Evolutionary conservation across 2,329 filamentous ascomycete genomes (phyloP), one percentile per base, ranked within the genome.

Genomic region (Cordyceps pruinosa): DNA sequence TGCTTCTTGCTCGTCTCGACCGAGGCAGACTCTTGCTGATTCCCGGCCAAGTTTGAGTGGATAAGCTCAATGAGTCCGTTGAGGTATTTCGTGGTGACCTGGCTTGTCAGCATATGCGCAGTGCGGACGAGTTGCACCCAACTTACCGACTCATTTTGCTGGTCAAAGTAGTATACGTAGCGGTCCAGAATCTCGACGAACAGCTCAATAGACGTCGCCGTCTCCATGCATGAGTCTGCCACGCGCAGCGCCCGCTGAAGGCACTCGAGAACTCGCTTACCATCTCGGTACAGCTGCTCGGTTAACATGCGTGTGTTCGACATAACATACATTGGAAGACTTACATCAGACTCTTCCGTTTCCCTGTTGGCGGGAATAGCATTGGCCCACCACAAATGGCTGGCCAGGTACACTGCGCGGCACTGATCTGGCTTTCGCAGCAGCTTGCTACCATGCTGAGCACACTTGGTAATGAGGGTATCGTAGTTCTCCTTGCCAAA

Each of bases 141-240:
- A 68, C 80, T 68, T 70, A 83, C 94, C 63, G 92, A 92, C 75
- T 99, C 94, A 73, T 99, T 99, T 70, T 96, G 90, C 72, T 99
- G 93, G 72, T 99, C 94, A 75, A 97, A 99, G 77, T 97, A 99
- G 73, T 99, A 99, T 54, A 97, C 92, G 70, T 99, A 99, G 72
- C 94, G 86, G 72, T 99, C 97, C 57, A 99, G 77, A 61, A 99
- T 99, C 75, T 99, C 94, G 58, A 99, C 93, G 73, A 99, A 99
- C 49, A 99, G 81, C 74, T 99, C 95, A 47, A 99, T 94, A 3
- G 91, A 97, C 4, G 97, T 91, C 7, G 91, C 90, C 8, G 92
- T 94, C 73, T 99, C 95, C 94, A 99, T 99, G 75, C 94, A 99
- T 7, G 94, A 95, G 72, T 99, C 94, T 2, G 94, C 95, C 28